These are phyloP conservation scores for Lentinula detonsa DNA, from an alignment of 768 basidiomycete genomes.

Conservation along the genomic window DNA sequence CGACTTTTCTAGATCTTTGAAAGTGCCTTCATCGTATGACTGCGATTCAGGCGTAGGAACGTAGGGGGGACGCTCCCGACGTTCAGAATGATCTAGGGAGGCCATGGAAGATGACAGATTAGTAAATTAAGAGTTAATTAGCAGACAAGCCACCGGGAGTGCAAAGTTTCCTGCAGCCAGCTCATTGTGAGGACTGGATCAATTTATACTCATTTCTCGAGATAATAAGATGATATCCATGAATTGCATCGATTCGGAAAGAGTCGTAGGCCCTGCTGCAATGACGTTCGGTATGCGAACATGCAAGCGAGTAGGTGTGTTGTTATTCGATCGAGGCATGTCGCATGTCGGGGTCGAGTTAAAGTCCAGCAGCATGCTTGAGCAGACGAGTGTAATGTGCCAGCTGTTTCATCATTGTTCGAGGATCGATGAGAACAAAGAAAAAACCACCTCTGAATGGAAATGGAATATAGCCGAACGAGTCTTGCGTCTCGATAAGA, in stretches of 20 bases:
- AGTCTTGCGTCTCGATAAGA: neutral
- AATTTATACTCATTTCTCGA: neutral
- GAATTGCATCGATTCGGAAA: neutral
- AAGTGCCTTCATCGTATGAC: constrained; percentile 1
- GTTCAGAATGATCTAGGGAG: neutral
- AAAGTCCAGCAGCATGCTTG: neutral
- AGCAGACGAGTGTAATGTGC: neutral
- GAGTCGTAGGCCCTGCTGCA: neutral
- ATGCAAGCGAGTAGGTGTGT: neutral
- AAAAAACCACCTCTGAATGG: neutral
- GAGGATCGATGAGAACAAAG: constrained; percentile 1
- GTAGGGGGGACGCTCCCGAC: neutral
- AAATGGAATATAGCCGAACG: neutral
- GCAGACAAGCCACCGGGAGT: neutral
- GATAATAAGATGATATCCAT: neutral
- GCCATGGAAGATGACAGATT: neutral
- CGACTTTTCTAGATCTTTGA: neutral
- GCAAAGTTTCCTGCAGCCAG: constrained; percentile 1
- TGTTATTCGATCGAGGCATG: constrained; percentile 4
- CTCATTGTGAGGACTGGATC: neutral
- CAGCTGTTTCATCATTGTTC: neutral
- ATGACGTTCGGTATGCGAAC: neutral
- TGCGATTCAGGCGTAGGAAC: neutral
- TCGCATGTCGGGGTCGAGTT: constrained; percentile 1
- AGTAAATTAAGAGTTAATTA: neutral